Base-by-base conservation (phyloP, 2,329 filamentous ascomycete species). In the Fusarium sp. region DNA sequence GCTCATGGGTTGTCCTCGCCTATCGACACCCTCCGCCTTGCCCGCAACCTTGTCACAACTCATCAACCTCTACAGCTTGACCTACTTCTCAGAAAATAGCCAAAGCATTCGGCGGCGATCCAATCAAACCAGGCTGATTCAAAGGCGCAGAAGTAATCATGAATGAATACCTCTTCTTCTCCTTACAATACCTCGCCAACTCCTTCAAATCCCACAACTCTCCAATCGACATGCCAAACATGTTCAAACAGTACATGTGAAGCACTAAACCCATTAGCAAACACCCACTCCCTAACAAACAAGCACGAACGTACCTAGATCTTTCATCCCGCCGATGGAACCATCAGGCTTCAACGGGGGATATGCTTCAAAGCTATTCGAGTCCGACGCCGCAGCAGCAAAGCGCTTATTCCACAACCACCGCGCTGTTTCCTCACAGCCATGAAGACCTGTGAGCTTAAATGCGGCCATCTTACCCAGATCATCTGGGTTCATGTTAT, bases 391-490 rank as follows among this genome's bases (percentile, higher is more conserved):
- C 3, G 91, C 90, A 1, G 88, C 89, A 0, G 90, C 84, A 71
- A 93, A 93, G 56, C 90, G 89, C 70, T 86, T 88, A 75, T 93
- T 89, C 82, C 92, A 91, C 64, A 93, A 69, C 90, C 91, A 93
- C 57, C 88, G 85, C 11, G 88, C 81, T 7, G 90, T 85, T 46
- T 85, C 85, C 50, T 87, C 80, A 5, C 75, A 76, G 0, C 84
- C 85, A 41, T 89, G 81, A 45, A 86, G 74, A 11, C 86, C 80
- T 27, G 81, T 73, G 7, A 82, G 55, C 17, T 68, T 79, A 6
- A 33, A 60, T 0, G 67, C 59, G 13, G 74, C 61, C 55, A 83
- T 72, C 63, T 81, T 82, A 10, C 68, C 76, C 13, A 82, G 73
- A 13, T 81, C 79, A 4, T 79, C 78, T 0, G 76, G 75, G 2